phyloP scores from a whole-genome alignment of 805 yeast genomes.

The Nakazawaea populi region DNA sequence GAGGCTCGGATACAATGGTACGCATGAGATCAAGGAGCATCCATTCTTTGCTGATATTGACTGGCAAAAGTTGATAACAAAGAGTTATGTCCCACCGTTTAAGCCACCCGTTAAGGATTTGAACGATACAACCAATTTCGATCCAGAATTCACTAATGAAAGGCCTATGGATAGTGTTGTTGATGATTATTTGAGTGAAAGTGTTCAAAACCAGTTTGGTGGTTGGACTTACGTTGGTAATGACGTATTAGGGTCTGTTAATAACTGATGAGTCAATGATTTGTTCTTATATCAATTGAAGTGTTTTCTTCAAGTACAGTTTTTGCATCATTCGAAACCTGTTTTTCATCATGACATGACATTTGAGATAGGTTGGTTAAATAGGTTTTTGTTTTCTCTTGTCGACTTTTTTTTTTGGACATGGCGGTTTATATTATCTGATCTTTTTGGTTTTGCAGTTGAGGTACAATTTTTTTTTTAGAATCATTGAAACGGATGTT shows the following conservation, averaged over 20 bases:
- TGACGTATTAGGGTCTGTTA: slow-evolving; percentile 30
- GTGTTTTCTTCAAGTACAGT: too few species aligned
- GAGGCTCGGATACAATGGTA: slow-evolving; percentile 75
- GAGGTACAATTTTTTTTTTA: too few species aligned
- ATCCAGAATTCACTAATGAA: slow-evolving; percentile 86
- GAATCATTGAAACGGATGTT: too few species aligned
- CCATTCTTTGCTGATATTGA: slow-evolving; percentile 84
- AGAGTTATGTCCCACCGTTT: slow-evolving; percentile 92
- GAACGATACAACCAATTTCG: slow-evolving; percentile 89
- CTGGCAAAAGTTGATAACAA: slow-evolving; percentile 77
- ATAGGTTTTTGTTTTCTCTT: too few species aligned
- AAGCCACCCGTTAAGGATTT: slow-evolving; percentile 86
- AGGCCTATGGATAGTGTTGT: slow-evolving; percentile 94
- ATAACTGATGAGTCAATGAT: neutral
- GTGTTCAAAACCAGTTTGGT: slow-evolving; percentile 97
- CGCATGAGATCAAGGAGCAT: slow-evolving; percentile 78
- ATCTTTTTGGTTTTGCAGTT: too few species aligned
- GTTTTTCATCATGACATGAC: too few species aligned
- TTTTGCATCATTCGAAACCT: too few species aligned
- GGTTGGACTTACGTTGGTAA: slow-evolving; percentile 96
- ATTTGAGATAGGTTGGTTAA: too few species aligned
- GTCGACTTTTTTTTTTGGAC: too few species aligned
- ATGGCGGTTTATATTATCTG: too few species aligned
- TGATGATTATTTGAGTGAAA: slow-evolving; percentile 83
- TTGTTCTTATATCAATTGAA: too few species aligned